Evolutionary conservation across 768 basidiomycete genomes (phyloP).

Genomic region (Neoboletus magnificus): DNA sequence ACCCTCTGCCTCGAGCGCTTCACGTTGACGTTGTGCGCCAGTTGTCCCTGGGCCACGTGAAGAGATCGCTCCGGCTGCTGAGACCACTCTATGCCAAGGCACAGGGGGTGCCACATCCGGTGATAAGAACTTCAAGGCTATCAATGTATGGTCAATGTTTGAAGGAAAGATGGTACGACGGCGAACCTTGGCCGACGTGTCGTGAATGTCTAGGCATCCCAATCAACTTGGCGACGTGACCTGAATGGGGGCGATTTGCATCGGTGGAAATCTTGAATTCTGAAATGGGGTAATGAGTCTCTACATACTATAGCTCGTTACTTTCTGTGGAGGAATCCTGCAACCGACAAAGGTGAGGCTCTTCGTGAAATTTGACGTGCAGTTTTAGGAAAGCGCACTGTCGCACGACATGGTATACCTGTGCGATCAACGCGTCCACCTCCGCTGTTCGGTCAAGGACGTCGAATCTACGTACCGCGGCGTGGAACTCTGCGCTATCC

Average conservation of each 20-base stretch:
- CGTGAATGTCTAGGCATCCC: conserved; percentile 78
- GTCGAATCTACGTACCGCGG: conserved; percentile 39
- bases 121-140: conserved; percentile 77
- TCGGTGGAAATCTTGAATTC: not conserved
- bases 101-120: conserved; percentile 59
- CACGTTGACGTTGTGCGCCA: conserved; percentile 72
- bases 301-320: conserved; percentile 70
- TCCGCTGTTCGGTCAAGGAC: not conserved
- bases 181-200: conserved; percentile 77
- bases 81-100: conserved; percentile 80
- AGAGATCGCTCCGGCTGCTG: conserved; percentile 68
- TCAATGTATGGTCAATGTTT: not conserved
- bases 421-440: not conserved
- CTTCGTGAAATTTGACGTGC: not conserved
- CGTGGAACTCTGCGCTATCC: conserved; percentile 64
- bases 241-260: conserved; percentile 33
- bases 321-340: conserved; percentile 58
- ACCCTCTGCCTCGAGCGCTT: conserved; percentile 77
- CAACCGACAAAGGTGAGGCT: not conserved
- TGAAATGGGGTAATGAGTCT: not conserved
- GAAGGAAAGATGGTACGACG: not conserved
- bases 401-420: conserved; percentile 75
- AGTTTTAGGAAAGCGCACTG: conserved; percentile 25
- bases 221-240: conserved; percentile 75
- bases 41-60: conserved; percentile 81